Evolutionary conservation across 805 yeast species (phyloP).

Genomic region (Schwanniomyces sp.): DNA sequence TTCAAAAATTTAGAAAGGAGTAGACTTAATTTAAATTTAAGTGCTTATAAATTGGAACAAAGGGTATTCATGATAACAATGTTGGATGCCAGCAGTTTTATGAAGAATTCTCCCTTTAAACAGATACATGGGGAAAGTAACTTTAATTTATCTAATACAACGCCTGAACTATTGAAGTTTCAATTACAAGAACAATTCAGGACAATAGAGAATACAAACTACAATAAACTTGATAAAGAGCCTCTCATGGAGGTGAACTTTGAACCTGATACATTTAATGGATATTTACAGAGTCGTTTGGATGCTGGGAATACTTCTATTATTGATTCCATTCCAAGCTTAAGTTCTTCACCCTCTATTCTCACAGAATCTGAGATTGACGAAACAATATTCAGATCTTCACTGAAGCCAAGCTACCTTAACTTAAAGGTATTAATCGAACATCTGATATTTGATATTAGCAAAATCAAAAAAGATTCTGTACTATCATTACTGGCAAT

Average conservation of each 20-base stretch:
- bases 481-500: constrained; percentile 30
- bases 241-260: constrained; percentile 18
- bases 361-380: constrained; percentile 17
- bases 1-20: background rate
- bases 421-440: constrained; percentile 45
- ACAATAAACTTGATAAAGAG: constrained; percentile 9
- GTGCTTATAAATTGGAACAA: background rate
- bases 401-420: constrained; percentile 29
- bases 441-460: constrained; percentile 41
- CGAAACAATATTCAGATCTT: constrained; percentile 10
- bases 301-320: constrained; percentile 25
- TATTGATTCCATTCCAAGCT: constrained; percentile 14
- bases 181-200: constrained; percentile 43
- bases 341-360: constrained; percentile 16
- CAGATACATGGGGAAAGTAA: constrained; percentile 20
- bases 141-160: constrained; percentile 38
- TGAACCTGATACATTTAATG: constrained; percentile 31
- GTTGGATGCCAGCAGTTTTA: constrained; percentile 38
- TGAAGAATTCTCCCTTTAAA: constrained; percentile 38
- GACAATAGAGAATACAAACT: constrained; percentile 15
- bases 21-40: background rate
- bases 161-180: constrained; percentile 43
- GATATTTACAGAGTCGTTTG: constrained; percentile 30
- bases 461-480: constrained; percentile 32
- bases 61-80: constrained; percentile 11